Evolutionary conservation across 768 basidiomycete genomes (phyloP), one percentile per base, ranked within the genome.

Genomic region (Boletus tylopilopsis): DNA sequence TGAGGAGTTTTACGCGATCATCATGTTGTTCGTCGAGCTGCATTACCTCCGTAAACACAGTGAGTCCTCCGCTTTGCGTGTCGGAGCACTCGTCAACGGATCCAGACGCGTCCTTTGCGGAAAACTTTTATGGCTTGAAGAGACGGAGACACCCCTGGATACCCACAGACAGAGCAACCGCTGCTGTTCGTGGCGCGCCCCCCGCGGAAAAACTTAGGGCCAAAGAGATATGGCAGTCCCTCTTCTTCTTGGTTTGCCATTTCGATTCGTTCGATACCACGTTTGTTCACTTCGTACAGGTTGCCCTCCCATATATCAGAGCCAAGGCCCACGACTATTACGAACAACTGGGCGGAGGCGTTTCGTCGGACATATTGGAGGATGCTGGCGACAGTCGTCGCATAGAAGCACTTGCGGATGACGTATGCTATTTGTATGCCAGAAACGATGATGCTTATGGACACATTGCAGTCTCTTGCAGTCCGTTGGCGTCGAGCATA

Each of bases 91-190:
- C 29, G 49, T 51, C 38, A 51, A 45, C 47, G 37, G 41, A 46
- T 49, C 27, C 59, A 96, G 95, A 86, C 68, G 90, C 94, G 19
- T 93, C 92, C 1, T 94, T 98, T 62, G 78, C 95, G 5, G 95
- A 98, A 68, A 89, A 95, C 60, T 98, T 99, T 65, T 98, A 98
- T 68, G 91, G 91, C 0, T 70, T 99, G 40, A 93, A 93, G 64
- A 73, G 94, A 36, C 75, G 91, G 50, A 72, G 88, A 32, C 74
- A 77, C 49, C 86, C 89, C 4, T 78, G 80, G 58, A 81, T 90
- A 55, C 78, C 85, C 53, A 82, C 80, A 2, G 81, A 86, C 35
- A 77, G 88, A 47, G 79, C 84, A 1, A 70, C 73, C 36, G 78
- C 79, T 23, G 89, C 87, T 34, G 82, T 87, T 10, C 84, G 80